Evolutionary conservation across 2,329 filamentous ascomycete species (phyloP), one percentile per base, ranked within the genome.

Genomic region (Seiridium unicorne): DNA sequence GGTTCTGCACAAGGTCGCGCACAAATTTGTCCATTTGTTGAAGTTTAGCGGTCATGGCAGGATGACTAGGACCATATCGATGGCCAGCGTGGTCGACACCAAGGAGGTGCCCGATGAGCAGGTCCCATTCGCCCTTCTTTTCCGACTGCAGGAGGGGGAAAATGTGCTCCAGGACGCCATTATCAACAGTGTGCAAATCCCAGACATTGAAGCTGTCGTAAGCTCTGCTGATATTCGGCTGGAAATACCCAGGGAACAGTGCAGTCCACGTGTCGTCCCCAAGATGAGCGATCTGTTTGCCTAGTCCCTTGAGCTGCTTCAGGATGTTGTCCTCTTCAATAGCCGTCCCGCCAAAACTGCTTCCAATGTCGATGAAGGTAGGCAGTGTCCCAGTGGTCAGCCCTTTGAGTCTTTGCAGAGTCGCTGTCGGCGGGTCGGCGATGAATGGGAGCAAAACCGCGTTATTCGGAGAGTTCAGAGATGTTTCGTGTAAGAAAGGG

Each of bases 181-280:
- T 94, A 72, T 99, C 95, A 3, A 99, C 91, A 0, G 95, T 98
- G 73, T 98, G 93, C 68, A 99, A 76, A 73, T 99, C 95, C 92
- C 93, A 97, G 5, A 98, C 95, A 70, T 98, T 97, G 78, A 99
- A 96, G 63, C 94, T 98, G 73, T 98, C 94, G 74, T 97, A 99
- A 0, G 95, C 87, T 67, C 83, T 86, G 66, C 93, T 97, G 60
- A 97, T 86, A 60, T 94, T 90, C 7, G 88, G 79, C 73, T 97
- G 89, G 69, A 99, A 99, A 74, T 96, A 93, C n/a, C 84, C 91
- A 0, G 95, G 95, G 72, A 98, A 99, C 13, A 99, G 80, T 48
- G 92, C 84, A 65, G 93, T 91, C 95, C 95, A 99, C 4, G 95
- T 99, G 76, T 99, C 94, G 73, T 99, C 95, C n/a, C 95, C 95